Evolutionary conservation across 768 basidiomycete genomes (phyloP).

Genomic region (Amanita pallidorosea): DNA sequence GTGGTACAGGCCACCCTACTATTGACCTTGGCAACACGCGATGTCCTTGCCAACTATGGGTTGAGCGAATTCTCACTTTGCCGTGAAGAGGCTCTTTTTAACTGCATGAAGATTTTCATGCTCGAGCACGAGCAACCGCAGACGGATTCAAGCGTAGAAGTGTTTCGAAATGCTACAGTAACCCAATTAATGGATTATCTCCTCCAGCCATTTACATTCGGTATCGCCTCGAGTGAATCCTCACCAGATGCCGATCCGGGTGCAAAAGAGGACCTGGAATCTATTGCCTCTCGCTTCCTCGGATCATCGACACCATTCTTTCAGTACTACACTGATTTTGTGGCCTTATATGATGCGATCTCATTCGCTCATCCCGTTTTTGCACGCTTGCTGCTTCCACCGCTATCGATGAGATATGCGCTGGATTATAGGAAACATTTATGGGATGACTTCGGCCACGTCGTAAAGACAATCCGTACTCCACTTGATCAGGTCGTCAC

Average conservation of each 20-base stretch:
- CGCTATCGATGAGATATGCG: conserved; percentile 67
- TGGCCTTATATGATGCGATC: conserved; percentile 82
- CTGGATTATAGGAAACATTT: conserved; percentile 75
- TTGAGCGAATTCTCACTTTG: conserved; percentile 31
- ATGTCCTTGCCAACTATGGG: conserved; percentile 31
- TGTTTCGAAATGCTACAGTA: conserved; percentile 72
- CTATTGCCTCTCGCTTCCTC: conserved; percentile 47
- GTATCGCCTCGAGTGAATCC: conserved; percentile 8
- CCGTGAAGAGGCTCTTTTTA: conserved; percentile 53
- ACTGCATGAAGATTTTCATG: conserved; percentile 93
- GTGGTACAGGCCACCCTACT: conserved; percentile 60
- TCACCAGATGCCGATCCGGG: background rate
- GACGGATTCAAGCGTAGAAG: conserved; percentile 43
- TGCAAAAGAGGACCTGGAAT: conserved; percentile 31
- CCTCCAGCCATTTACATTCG: conserved; percentile 41
- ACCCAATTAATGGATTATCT: conserved; percentile 47
- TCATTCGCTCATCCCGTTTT: conserved; percentile 81
- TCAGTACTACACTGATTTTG: conserved; percentile 88
- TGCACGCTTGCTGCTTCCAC: conserved; percentile 62
- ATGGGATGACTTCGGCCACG: conserved; percentile 71
- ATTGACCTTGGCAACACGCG: conserved; percentile 40
- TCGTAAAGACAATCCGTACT: conserved; percentile 48
- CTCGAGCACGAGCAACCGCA: conserved; percentile 74
- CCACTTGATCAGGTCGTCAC: conserved; percentile 41
- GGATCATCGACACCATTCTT: conserved; percentile 71